Evolutionary conservation across 208 protist genomes (phyloP).

Genomic region (Naegleria gruberi): DNA sequence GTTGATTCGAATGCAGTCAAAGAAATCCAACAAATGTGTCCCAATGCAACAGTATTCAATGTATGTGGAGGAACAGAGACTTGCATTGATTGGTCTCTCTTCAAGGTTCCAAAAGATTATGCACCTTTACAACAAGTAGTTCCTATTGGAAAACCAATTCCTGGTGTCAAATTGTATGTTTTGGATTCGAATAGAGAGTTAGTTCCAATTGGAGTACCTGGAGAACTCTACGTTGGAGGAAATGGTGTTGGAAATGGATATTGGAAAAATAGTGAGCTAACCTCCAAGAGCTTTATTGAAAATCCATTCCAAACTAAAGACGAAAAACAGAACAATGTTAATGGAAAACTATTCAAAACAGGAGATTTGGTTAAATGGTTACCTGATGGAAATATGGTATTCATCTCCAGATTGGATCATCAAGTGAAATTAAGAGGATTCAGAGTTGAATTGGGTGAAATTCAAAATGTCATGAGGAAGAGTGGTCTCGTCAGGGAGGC

Average conservation of each 20-base stretch:
- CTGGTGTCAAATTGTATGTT: background rate
- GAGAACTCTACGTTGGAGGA: background rate
- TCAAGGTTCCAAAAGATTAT: background rate
- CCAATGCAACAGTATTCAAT: background rate
- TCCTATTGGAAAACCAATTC: background rate
- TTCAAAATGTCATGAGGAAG: background rate
- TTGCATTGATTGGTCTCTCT: background rate
- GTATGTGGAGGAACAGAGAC: background rate
- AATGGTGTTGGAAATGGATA: background rate
- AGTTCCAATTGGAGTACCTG: background rate
- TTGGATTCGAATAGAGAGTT: background rate
- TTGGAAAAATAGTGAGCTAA: background rate
- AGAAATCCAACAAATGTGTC: background rate
- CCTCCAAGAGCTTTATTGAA: background rate
- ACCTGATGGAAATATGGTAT: background rate
- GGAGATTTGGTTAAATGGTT: constrained; percentile 30
- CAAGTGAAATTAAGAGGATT: constrained; percentile 41
- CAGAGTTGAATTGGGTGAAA: constrained; percentile 28
- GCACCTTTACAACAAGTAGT: background rate
- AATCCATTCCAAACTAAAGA: background rate
- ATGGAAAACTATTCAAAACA: constrained; percentile 26
- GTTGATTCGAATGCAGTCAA: background rate
- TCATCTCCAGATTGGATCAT: constrained; percentile 28
- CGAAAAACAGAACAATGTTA: background rate
- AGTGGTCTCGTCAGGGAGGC: background rate